Percentiles rank a stretch among this genome's conserved stretches.
These are phyloP conservation scores for Auriscalpium orientale DNA, from an alignment of 768 basidiomycete species.

Conservation along the genomic window DNA sequence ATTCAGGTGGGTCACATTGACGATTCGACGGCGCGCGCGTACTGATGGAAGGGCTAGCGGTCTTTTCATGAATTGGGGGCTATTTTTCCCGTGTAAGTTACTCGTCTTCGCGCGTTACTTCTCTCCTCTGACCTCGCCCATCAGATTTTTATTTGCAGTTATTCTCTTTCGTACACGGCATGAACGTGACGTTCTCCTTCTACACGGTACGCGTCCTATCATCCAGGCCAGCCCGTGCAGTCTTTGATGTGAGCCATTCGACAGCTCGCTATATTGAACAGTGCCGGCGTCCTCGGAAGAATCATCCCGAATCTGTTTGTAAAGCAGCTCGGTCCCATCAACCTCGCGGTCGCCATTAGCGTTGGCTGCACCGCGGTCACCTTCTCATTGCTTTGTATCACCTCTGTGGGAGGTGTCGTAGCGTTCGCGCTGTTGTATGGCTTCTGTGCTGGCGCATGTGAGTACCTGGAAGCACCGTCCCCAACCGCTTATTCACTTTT, in stretches of 20 bases:
- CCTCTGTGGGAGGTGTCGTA: conserved; percentile 29
- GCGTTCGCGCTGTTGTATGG: conserved; percentile 39
- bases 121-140: neutral
- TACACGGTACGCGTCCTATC: conserved; percentile 15
- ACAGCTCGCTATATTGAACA: conserved; percentile 45
- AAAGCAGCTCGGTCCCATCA: conserved; percentile 37
- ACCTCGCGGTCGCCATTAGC: conserved; percentile 29
- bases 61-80: conserved; percentile 7
- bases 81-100: conserved; percentile 20
- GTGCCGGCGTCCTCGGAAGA: neutral
- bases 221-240: neutral
- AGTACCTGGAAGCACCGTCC: conserved; percentile 2
- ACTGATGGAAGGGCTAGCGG: conserved; percentile 3
- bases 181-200: conserved; percentile 14
- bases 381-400: conserved; percentile 31
- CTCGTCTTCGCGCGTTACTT: neutral
- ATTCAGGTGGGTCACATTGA: conserved; percentile 1
- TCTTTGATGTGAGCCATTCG: neutral
- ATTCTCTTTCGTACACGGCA: conserved; percentile 14
- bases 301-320: neutral
- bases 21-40: neutral
- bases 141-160: conserved; percentile 21
- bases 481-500: neutral
- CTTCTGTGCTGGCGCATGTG: conserved; percentile 38
- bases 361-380: conserved; percentile 30